phyloP scores from a whole-genome alignment of 73 alveolate genomes.

The Diophrys appendiculata region DNA sequence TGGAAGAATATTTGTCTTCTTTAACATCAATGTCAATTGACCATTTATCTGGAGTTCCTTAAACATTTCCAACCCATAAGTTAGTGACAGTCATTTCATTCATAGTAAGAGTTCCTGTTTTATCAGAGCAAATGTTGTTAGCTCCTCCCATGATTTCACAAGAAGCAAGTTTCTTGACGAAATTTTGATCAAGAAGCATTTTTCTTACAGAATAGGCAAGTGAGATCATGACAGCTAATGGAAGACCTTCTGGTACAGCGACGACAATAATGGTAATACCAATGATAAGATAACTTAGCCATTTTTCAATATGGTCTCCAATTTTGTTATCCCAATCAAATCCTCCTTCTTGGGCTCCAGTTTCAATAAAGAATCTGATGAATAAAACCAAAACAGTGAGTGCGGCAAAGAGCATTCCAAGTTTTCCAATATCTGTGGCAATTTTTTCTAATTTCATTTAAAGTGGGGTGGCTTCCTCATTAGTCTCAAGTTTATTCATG shows the following conservation, averaged over 20 bases:
- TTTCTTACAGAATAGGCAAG: constrained; percentile 82
- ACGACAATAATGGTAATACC: constrained; percentile 83
- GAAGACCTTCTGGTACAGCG: constrained; percentile 96
- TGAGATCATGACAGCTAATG: constrained; percentile 88
- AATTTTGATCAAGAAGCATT: constrained; percentile 80
- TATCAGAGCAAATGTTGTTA: constrained; percentile 90
- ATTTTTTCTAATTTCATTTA: constrained; percentile 62
- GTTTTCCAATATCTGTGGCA: constrained; percentile 61
- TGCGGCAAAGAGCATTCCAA: constrained; percentile 54
- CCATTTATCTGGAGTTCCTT: background rate
- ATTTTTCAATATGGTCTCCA: constrained; percentile 37
- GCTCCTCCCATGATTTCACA: constrained; percentile 98
- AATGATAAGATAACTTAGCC: constrained; percentile 68
- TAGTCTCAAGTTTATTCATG: constrained; percentile 43
- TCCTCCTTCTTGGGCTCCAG: constrained; percentile 16
- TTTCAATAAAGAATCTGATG: constrained; percentile 46
- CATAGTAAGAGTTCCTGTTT: constrained; percentile 90
- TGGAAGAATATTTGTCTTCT: background rate
- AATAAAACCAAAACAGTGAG: constrained; percentile 49
- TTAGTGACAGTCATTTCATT: constrained; percentile 66
- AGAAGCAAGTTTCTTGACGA: constrained; percentile 86
- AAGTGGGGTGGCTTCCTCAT: constrained; percentile 59
- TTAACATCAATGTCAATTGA: constrained; percentile 3
- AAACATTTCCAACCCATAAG: constrained; percentile 48
- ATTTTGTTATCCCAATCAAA: constrained; percentile 52